These are phyloP conservation scores for Lobosporangium transversale DNA, from an alignment of 192 early-diverging fungal genomes.

Conservation along the genomic window DNA sequence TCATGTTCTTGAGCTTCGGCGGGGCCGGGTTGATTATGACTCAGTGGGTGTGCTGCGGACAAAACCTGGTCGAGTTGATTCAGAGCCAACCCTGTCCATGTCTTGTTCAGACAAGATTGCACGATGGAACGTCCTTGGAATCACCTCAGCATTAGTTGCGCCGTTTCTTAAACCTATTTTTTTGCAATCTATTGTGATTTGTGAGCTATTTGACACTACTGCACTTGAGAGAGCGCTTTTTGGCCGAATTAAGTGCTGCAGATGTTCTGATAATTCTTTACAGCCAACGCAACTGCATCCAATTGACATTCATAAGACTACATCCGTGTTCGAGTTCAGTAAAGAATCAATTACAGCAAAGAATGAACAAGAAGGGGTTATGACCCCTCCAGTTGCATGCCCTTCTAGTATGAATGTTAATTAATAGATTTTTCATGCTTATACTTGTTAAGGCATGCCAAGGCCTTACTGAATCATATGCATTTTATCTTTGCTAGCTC, in stretches of 20 bases:
- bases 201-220: conserved; percentile 72
- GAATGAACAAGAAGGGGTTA: background rate
- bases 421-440: background rate
- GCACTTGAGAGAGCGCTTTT: conserved; percentile 75
- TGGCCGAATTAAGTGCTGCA: conserved; percentile 52
- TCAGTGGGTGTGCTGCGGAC: conserved; percentile 73
- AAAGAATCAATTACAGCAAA: conserved; percentile 5
- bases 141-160: conserved; percentile 76
- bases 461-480: background rate
- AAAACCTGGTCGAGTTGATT: conserved; percentile 79
- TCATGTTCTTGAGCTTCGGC: conserved; percentile 43
- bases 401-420: conserved; percentile 39
- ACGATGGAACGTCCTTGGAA: conserved; percentile 84
- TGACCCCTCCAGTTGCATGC: conserved; percentile 19
- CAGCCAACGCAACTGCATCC: background rate
- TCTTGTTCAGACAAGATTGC: conserved; percentile 94
- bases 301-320: conserved; percentile 1
- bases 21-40: conserved; percentile 71
- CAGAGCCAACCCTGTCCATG: conserved; percentile 78
- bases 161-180: conserved; percentile 73
- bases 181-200: conserved; percentile 69
- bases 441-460: background rate
- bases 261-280: background rate
- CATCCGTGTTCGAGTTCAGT: conserved; percentile 17
- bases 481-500: background rate